Percentiles rank a stretch among this genome's conserved stretches.
Conservation (phyloP, 2,329 filamentous ascomycete species). For the Nannizzia gypsea region DNA sequence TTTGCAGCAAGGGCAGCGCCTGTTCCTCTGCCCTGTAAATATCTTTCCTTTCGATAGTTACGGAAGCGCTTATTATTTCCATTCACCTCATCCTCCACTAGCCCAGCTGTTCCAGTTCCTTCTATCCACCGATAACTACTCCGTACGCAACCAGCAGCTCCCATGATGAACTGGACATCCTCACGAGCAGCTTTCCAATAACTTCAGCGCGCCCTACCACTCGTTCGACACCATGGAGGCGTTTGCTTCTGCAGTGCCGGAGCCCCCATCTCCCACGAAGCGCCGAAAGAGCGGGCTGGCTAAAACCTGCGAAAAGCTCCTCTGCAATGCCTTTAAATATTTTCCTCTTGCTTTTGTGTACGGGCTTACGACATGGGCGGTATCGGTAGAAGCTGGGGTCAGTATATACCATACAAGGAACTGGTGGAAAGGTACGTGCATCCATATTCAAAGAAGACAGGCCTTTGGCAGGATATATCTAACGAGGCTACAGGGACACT, state of each 20-base stretch:
- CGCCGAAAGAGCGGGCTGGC: constrained; percentile 33
- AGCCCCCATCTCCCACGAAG: constrained; percentile 29
- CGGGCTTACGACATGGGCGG: constrained; percentile 79
- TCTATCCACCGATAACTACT: not conserved
- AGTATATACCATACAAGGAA: constrained; percentile 46
- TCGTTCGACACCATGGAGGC: constrained; percentile 24
- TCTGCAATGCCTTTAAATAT: constrained; percentile 66
- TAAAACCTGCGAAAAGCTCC: constrained; percentile 60
- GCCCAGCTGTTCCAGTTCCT: not conserved
- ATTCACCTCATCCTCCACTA: not conserved
- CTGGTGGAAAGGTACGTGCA: constrained; percentile 31
- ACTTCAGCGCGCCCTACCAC: not conserved
- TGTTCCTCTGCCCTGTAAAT: no score
- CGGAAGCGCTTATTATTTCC: no score
- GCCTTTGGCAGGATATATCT: not conserved
- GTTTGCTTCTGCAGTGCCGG: constrained; percentile 24
- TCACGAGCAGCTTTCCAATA: not conserved
- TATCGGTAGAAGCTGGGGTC: constrained; percentile 72
- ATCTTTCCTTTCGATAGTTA: no score
- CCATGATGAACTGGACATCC: not conserved
- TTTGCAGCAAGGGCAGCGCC: not conserved
- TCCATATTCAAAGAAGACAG: not conserved
- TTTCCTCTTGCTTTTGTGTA: constrained; percentile 88
- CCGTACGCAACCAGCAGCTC: not conserved
- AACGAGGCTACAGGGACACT: constrained; percentile 18